Evolutionary conservation across 805 yeast genomes (phyloP).

Genomic region (Candida yuanshanica): DNA sequence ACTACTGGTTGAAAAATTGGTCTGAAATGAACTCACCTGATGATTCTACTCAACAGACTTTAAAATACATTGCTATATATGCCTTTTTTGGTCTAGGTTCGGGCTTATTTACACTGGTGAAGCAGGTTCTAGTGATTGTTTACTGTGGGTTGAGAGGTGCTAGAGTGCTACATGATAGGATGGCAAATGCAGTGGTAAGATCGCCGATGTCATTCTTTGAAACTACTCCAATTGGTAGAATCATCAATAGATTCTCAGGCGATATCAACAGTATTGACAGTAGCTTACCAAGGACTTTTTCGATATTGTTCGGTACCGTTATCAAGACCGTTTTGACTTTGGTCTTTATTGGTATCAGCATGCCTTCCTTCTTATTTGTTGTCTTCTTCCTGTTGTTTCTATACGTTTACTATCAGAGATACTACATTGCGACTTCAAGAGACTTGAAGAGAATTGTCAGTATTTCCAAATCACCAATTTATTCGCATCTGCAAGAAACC

Average conservation of each 20-base stretch:
- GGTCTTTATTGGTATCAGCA: constrained; percentile 42
- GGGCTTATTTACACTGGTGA: constrained; percentile 40
- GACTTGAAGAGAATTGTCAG: constrained; percentile 73
- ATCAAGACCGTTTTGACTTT: constrained; percentile 45
- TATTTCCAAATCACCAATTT: constrained; percentile 68
- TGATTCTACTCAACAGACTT: constrained; percentile 38
- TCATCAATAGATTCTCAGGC: constrained; percentile 58
- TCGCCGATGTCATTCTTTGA: constrained; percentile 68
- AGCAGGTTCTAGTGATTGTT: constrained; percentile 44
- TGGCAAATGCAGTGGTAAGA: constrained; percentile 48
- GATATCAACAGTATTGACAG: constrained; percentile 56
- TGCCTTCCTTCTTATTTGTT: constrained; percentile 50
- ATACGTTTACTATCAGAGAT: constrained; percentile 66
- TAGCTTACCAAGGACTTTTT: constrained; percentile 48
- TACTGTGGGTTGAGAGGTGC: constrained; percentile 55
- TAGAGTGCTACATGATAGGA: constrained; percentile 44
- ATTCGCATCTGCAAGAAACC: constrained; percentile 79
- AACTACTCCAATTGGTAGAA: constrained; percentile 63
- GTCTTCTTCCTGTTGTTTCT: constrained; percentile 41
- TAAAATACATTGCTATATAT: constrained; percentile 46
- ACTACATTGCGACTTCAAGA: constrained; percentile 64
- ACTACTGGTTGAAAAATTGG: constrained; percentile 68
- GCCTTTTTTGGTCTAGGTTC: constrained; percentile 50
- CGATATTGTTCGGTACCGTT: constrained; percentile 38
- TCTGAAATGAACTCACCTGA: constrained; percentile 43